A percentile compares a stretch with the other conserved stretches of the same genome.
Conservation (phyloP, 2,329 filamentous ascomycete species). For the Bipolaris oryzae region DNA sequence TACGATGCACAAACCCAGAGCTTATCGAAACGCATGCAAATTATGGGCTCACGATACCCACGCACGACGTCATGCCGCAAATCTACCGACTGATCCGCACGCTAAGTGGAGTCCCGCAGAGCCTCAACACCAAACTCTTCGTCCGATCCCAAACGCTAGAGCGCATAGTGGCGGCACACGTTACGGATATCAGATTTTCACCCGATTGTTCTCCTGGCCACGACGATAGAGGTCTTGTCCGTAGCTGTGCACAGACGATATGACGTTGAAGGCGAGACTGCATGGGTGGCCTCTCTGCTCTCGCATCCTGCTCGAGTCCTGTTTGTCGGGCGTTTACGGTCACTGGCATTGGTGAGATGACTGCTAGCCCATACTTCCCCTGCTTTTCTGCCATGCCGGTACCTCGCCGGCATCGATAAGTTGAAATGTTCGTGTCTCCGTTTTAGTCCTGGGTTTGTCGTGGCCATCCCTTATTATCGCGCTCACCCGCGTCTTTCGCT, state of each 20-base stretch:
- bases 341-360: slow-evolving; percentile 3
- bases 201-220: slow-evolving; percentile 2
- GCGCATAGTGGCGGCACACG: slow-evolving; percentile 12
- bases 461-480: slow-evolving; percentile 1
- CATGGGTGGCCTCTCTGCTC: not conserved
- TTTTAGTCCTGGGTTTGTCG: slow-evolving; percentile 2
- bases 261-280: slow-evolving; percentile 7
- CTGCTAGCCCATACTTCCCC: slow-evolving; percentile 6
- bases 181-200: slow-evolving; percentile 16
- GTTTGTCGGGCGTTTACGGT: slow-evolving; percentile 18
- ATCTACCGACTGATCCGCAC: slow-evolving; percentile 11
- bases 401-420: slow-evolving; percentile 5
- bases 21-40: slow-evolving; percentile 3
- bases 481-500: not conserved
- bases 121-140: slow-evolving; percentile 26
- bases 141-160: slow-evolving; percentile 13
- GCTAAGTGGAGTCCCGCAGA: slow-evolving; percentile 29
- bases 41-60: slow-evolving; percentile 10
- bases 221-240: slow-evolving; percentile 1
- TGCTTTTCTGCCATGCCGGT: slow-evolving; percentile 11
- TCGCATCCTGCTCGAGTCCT: slow-evolving; percentile 1
- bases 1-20: slow-evolving; percentile 1
- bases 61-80: slow-evolving; percentile 16
- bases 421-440: not conserved
- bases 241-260: not conserved